phyloP scores from a whole-genome alignment of 2,329 filamentous ascomycete genomes.

The Myriosclerotinia scirpicola region DNA sequence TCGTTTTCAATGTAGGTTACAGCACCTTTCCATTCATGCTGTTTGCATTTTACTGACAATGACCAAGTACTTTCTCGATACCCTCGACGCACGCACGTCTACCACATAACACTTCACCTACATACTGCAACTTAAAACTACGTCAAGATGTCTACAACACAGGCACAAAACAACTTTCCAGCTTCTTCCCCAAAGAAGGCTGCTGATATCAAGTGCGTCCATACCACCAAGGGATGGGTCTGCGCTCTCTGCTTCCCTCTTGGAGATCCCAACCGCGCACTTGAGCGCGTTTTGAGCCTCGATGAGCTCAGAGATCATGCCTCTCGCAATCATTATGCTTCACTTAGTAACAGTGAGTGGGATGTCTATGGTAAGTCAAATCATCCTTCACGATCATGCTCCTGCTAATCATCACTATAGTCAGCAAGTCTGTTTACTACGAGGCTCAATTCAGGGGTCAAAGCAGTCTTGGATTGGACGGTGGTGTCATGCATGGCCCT shows the following conservation, averaged over 20 bases:
- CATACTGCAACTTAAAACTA: not conserved
- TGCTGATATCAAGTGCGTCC: conserved; percentile 4
- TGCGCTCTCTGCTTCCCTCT: conserved; percentile 21
- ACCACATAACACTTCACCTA: not conserved
- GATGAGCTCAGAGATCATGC: not conserved
- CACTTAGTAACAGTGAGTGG: conserved; percentile 1
- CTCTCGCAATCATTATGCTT: conserved; percentile 2
- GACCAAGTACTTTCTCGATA: not conserved
- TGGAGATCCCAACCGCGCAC: not conserved
- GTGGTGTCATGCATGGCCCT: not conserved
- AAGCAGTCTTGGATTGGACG: not conserved
- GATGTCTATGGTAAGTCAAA: not conserved
- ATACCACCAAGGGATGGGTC: conserved; percentile 18
- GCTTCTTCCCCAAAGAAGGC: not conserved
- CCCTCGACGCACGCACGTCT: not conserved
- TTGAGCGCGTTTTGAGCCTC: conserved; percentile 7
- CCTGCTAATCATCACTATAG: not conserved
- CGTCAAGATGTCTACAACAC: not conserved
- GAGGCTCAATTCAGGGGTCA: conserved; percentile 10
- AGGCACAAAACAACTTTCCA: not conserved
- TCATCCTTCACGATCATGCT: not conserved
- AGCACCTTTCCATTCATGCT: not conserved
- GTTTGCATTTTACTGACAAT: not conserved
- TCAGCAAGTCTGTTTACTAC: conserved; percentile 6
- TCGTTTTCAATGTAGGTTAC: not conserved